A percentile compares a stretch with the other conserved stretches of the same genome.
Conservation (phyloP, 2,329 filamentous ascomycete genomes). For the Akanthomyces dipterigenus region DNA sequence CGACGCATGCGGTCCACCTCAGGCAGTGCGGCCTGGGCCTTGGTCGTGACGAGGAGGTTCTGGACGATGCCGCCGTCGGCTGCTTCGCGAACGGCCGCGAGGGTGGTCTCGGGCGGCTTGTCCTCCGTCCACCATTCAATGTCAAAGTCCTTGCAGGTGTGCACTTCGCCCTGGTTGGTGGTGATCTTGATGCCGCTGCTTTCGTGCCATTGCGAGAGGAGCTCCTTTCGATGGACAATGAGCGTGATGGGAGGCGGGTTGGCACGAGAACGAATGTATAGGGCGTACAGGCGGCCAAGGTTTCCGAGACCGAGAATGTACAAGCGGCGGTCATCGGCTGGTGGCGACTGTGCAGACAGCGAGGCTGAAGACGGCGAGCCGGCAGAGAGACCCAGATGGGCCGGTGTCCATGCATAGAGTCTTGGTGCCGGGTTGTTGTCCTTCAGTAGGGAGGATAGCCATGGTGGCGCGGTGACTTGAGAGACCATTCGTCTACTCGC, state of each 20-base stretch:
- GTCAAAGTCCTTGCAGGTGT: slow-evolving; percentile 34
- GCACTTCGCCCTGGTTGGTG: slow-evolving; percentile 26
- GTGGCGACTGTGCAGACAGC: background rate
- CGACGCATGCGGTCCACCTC: slow-evolving; percentile 52
- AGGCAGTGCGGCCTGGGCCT: slow-evolving; percentile 60
- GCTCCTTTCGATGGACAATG: slow-evolving; percentile 58
- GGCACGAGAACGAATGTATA: slow-evolving; percentile 54
- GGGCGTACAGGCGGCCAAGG: slow-evolving; percentile 64
- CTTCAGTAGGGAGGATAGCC: slow-evolving; percentile 26
- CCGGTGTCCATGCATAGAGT: slow-evolving; percentile 30
- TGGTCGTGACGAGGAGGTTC: slow-evolving; percentile 73
- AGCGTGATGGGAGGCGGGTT: slow-evolving; percentile 69
- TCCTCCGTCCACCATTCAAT: slow-evolving; percentile 50
- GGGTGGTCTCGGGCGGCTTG: slow-evolving; percentile 20
- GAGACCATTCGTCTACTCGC: background rate
- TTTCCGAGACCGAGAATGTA: slow-evolving; percentile 78
- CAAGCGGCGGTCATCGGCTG: slow-evolving; percentile 41
- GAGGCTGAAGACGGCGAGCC: background rate
- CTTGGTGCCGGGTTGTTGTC: slow-evolving; percentile 23
- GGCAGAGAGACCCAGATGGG: slow-evolving; percentile 20
- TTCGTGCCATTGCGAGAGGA: slow-evolving; percentile 41
- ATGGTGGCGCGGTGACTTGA: slow-evolving; percentile 18
- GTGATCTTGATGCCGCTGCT: slow-evolving; percentile 39
- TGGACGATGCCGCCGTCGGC: slow-evolving; percentile 42
- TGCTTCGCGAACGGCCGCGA: slow-evolving; percentile 31